Base-by-base conservation (phyloP, 768 basidiomycete species). In the Myochromella boudieri region DNA sequence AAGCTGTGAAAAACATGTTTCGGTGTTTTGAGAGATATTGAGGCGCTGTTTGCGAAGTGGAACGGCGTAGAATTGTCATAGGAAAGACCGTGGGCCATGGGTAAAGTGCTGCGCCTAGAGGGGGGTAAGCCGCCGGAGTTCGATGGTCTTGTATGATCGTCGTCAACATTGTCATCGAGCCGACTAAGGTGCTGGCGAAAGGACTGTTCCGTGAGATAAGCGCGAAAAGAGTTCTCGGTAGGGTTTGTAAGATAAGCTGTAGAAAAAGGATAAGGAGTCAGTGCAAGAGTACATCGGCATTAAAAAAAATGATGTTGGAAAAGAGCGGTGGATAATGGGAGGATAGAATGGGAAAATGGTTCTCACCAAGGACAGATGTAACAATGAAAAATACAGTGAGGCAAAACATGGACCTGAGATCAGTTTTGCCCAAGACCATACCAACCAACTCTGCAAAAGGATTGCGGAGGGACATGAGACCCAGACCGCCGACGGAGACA, bases 171-270 rank as follows among this genome's bases (percentile, higher is more conserved):
- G 58, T 85, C 85, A 57, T 94, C 86, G 58, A 97, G 80, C 45
- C 85, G 85, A 50, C 83, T 90, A 50, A 97, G 80, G 65, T 97
- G 94, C 45, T 91, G 89, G 42, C 95, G 90, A 66, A 99, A 97
- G 20, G 93, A 95, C 61, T 91, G 90, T 61, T 97, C 94, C n/a
- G 95, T 98, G 56, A 98, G 84, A 70, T 91, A 95, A 15, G 92
- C 77, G 42, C 95, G 84, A 68, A 99, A 97, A 6, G 93, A 93
- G 37, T 84, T 84, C 68, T 97, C 94, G 46, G 87, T 84, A 18
- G 95, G 95, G 67, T 97, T 98, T 26, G 93, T 91, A 63, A 95
- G 81, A 73, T 93, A 93, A 38, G 95, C 95, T 97, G 71, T 2
- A 22, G 21, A 6, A 40, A 37, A 42, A 42, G 50, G 33, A 51